Evolutionary conservation across 345 rosid genomes (phyloP).

Genomic region (Melastoma malabathricum): DNA sequence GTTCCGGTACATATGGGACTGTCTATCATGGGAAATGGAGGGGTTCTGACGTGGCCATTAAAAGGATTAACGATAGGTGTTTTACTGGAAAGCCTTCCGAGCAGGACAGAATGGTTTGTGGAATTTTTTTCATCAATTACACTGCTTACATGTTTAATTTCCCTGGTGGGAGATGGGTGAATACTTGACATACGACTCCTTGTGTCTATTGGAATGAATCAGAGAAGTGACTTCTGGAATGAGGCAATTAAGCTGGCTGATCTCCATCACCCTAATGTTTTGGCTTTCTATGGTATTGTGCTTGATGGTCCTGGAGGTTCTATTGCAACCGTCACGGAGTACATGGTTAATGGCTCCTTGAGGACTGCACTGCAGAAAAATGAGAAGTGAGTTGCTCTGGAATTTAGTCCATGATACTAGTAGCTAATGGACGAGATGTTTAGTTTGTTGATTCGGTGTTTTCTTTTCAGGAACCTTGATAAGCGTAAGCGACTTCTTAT

Average conservation of each 20-base stretch:
- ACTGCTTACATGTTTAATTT: not conserved
- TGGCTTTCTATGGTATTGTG: conserved; percentile 67
- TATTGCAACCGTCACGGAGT: conserved; percentile 67
- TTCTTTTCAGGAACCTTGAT: conserved; percentile 34
- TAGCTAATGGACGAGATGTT: not conserved
- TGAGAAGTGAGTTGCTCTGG: conserved; percentile 24
- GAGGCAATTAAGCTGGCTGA: conserved; percentile 65
- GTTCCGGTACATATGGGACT: conserved; percentile 60
- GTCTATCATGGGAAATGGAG: conserved; percentile 72
- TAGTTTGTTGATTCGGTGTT: conserved; percentile 4
- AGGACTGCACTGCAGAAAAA: conserved; percentile 48
- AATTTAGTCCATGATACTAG: not conserved
- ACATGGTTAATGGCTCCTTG: conserved; percentile 61
- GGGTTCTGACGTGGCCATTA: conserved; percentile 59
- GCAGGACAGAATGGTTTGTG: conserved; percentile 47
- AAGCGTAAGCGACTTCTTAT: conserved; percentile 42
- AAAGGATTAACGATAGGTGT: conserved; percentile 42
- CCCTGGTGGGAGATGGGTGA: not conserved
- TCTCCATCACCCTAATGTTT: conserved; percentile 68
- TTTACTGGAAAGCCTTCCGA: conserved; percentile 53
- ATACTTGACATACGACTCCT: not conserved
- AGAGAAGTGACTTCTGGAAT: conserved; percentile 63
- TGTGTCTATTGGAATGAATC: conserved; percentile 2
- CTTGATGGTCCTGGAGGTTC: conserved; percentile 63
- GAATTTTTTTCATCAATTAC: not conserved